A percentile compares a stretch with the other conserved stretches of the same genome.
Evolutionary conservation across 1,139 yeast genomes (phyloP).

Genomic region (Geotrichum candidum): DNA sequence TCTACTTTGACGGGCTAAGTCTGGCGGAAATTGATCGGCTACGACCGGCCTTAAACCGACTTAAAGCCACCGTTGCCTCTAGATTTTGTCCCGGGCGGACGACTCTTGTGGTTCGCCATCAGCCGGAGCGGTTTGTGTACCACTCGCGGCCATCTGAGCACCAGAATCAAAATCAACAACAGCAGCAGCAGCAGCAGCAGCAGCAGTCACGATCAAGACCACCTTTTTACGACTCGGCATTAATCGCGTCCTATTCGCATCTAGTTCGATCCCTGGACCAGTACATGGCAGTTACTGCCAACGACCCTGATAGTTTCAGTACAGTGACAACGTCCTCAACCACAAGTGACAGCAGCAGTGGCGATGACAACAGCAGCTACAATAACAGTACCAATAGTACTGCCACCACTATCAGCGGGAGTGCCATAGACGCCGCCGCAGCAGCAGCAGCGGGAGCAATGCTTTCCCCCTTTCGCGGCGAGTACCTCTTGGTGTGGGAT

Average conservation of each 20-base stretch:
- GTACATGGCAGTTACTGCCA: background rate
- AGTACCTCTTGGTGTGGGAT: constrained; percentile 73
- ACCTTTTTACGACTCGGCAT: background rate
- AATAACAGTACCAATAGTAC: background rate
- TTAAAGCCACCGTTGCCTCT: background rate
- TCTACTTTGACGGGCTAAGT: background rate
- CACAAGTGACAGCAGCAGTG: background rate
- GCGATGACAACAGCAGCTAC: background rate
- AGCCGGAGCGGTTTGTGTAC: background rate
- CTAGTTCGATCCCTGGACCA: background rate
- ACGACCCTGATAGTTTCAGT: background rate
- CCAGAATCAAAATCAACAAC: background rate
- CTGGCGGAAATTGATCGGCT: background rate
- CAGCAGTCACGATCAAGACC: background rate
- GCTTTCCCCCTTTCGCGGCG: background rate
- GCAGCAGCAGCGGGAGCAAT: background rate
- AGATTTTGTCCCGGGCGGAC: background rate
- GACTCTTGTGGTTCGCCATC: background rate
- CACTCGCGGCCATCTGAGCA: background rate
- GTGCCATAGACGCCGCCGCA: background rate
- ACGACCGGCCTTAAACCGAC: background rate
- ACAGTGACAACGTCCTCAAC: background rate
- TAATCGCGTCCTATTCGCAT: background rate
- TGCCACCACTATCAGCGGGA: background rate
- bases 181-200: background rate